phyloP scores from a whole-genome alignment of 257 asterid genomes.

The Nicotiana benthamiana region DNA sequence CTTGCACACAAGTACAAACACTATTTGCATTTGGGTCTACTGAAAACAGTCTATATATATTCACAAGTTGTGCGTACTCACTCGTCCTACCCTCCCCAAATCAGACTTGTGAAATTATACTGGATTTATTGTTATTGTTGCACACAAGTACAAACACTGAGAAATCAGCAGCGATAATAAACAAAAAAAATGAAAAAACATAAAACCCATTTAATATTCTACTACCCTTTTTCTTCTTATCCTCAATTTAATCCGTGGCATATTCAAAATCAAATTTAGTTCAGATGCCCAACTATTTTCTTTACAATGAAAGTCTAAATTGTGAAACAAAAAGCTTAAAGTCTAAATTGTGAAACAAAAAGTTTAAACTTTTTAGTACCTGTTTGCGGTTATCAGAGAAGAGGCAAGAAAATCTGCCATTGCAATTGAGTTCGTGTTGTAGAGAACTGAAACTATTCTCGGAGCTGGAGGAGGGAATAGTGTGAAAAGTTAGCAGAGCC shows the following conservation, averaged over 20 bases:
- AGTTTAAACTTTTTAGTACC: slow-evolving; percentile 27
- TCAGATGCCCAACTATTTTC: neutral
- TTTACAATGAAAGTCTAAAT: neutral
- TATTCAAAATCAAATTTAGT: neutral
- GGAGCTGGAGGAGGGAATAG: slow-evolving; percentile 10
- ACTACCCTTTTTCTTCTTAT: neutral
- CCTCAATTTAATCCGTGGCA: neutral
- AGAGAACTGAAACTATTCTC: slow-evolving; percentile 32
- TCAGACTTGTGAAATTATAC: too few species aligned
- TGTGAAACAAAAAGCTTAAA: neutral
- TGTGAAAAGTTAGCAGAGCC: neutral
- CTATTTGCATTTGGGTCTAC: too few species aligned
- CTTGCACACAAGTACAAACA: too few species aligned
- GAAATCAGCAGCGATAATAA: neutral
- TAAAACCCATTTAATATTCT: neutral
- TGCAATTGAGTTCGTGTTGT: slow-evolving; percentile 34
- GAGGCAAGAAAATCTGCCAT: slow-evolving; percentile 55
- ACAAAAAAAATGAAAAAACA: neutral
- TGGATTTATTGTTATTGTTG: too few species aligned
- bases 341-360: neutral
- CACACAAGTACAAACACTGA: neutral
- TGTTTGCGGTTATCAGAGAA: slow-evolving; percentile 64
- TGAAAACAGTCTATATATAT: too few species aligned
- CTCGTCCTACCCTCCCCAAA: too few species aligned
- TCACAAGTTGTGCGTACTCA: too few species aligned